Evolutionary conservation across 148 eudicot genomes (phyloP), one percentile per base, ranked within the genome.

Genomic region (Fagopyrum homotropicum): DNA sequence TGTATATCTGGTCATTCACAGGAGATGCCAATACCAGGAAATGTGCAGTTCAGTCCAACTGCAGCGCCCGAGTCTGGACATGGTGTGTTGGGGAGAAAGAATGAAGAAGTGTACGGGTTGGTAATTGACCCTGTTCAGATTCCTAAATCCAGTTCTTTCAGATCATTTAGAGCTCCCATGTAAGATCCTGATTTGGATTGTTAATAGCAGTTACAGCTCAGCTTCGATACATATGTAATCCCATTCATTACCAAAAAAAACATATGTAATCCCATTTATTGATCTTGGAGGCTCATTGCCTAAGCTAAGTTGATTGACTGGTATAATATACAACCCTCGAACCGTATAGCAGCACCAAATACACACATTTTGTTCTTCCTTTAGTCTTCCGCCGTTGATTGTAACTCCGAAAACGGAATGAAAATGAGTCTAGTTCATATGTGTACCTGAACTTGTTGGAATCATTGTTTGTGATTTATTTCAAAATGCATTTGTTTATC

Each of bases 1-100:
- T 91, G 97, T 84, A 86, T 93, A 54, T 85, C 98, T 2, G 91
- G 97, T 40, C 81, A 88, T 83, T 87, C 98, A 0, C 77, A 54
- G 1, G 88, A 89, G 84, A 86, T 85, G 73, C 86, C 90, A 11
- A 73, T 89, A 74, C 98, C 97, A 12, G 54, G 82, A 72, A 83
- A 77, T 74, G 87, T 92, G 66, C 79, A 78, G 72, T 74, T 84
- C 26, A 51, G 73, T 9, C 51, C 75, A 40, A 15, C 79, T 4
- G 52, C 77, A n/a, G 46, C 75, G 7, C 26, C 47, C 5, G 9
- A 45, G 75, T 44, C 91, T 1, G 73, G 60, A 6, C 72, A 75
- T 72, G 72, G 54, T 51, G 51, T 66, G 7, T 73, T 80, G 26
- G 83, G 89, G 44, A 79, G 77, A 49, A 61, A 75, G 55, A 79